Conservation (phyloP, 192 early-diverging fungal species). For the Backusella circina region DNA sequence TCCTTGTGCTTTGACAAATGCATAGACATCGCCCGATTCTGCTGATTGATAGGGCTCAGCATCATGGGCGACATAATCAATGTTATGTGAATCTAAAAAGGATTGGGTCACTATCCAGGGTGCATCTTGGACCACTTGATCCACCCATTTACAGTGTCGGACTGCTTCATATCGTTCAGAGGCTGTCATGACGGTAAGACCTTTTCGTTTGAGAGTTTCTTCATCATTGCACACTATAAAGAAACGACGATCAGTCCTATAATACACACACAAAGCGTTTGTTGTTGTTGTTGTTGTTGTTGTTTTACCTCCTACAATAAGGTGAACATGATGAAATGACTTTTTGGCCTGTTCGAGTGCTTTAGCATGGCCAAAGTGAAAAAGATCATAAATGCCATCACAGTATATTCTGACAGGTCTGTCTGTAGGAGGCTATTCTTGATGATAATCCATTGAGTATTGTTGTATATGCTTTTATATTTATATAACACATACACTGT, state of each 20-base stretch:
- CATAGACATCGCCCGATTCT: constrained; percentile 67
- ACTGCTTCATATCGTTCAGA: constrained; percentile 69
- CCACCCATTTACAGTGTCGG: constrained; percentile 75
- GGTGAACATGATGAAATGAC: constrained; percentile 67
- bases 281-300: neutral
- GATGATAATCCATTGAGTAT: no score
- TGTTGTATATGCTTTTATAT: no score
- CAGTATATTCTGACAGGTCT: constrained; percentile 77
- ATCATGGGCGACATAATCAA: constrained; percentile 79
- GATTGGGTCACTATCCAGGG: constrained; percentile 69
- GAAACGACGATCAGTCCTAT: no score
- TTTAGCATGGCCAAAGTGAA: constrained; percentile 81
- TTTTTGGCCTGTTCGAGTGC: constrained; percentile 84
- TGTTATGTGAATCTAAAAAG: constrained; percentile 64
- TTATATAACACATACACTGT: neutral
- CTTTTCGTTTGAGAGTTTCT: constrained; percentile 66
- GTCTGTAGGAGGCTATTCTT: constrained; percentile 53
- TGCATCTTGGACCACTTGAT: constrained; percentile 65
- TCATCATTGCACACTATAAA: constrained; percentile 58
- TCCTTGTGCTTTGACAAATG: constrained; percentile 70
- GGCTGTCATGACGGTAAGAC: constrained; percentile 69
- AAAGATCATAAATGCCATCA: constrained; percentile 85
- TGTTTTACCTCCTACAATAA: constrained; percentile 65
- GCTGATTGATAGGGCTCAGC: constrained; percentile 67
- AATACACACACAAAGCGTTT: no score